A percentile compares a stretch with the other conserved stretches of the same genome.
Evolutionary conservation across 305 asterid species (phyloP).

Genomic region (Fraxinus floribunda): DNA sequence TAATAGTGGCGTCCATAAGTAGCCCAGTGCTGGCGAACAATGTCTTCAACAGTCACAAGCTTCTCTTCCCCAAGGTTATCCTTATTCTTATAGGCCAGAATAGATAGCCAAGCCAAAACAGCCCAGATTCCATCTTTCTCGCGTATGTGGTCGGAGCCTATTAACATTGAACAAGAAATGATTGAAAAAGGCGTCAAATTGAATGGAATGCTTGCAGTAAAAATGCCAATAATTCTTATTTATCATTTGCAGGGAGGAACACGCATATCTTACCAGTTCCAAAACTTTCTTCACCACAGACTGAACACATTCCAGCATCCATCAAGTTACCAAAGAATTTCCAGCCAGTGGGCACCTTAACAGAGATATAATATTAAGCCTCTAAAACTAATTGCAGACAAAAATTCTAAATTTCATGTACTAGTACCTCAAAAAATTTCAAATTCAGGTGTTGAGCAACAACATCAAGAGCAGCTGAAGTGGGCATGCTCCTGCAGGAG

Average conservation of each 20-base stretch:
- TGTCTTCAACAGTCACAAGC: constrained; percentile 88
- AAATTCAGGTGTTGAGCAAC: constrained; percentile 81
- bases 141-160: constrained; percentile 98
- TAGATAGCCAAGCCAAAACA: constrained; percentile 94
- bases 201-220: constrained; percentile 1
- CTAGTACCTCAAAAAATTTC: constrained; percentile 88
- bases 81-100: constrained; percentile 84
- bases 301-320: constrained; percentile 99
- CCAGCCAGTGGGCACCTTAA: constrained; percentile 99
- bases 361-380: constrained; percentile 22
- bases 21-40: constrained; percentile 95
- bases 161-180: constrained; percentile 16
- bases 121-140: constrained; percentile 99
- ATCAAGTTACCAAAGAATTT: constrained; percentile 96
- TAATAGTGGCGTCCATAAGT: constrained; percentile 95
- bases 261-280: constrained; percentile 76
- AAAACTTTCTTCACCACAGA: constrained; percentile 99
- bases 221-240: neutral
- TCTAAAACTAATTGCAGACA: constrained; percentile 15
- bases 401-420: neutral
- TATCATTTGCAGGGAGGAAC: neutral
- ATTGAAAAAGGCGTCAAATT: neutral
- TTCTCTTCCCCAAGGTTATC: constrained; percentile 68
- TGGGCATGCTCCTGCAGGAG: constrained; percentile 94
- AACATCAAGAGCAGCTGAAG: constrained; percentile 99